Percentiles rank a stretch among this genome's conserved stretches.
These are phyloP conservation scores for Microbotryomycetes sp. DNA, from an alignment of 1,284 basidiomycete species.

Conservation along the genomic window DNA sequence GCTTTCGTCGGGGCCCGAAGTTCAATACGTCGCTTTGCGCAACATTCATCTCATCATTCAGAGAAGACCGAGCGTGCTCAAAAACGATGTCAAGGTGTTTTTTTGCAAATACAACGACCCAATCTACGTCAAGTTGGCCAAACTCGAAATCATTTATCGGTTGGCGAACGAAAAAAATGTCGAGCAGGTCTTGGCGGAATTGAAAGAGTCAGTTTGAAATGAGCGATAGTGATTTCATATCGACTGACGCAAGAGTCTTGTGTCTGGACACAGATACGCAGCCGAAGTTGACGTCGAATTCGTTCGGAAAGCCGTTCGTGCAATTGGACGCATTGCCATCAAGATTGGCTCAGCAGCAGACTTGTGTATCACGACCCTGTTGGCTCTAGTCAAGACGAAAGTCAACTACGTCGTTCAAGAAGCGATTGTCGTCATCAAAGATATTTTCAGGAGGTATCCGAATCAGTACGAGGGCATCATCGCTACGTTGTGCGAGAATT, in stretches of 20 bases:
- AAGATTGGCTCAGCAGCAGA: slow-evolving; percentile 89
- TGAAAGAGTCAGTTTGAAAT: slow-evolving; percentile 70
- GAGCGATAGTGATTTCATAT: neutral
- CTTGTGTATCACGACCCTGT: slow-evolving; percentile 77
- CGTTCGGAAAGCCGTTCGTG: slow-evolving; percentile 92
- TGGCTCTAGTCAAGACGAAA: slow-evolving; percentile 84
- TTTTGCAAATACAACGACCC: slow-evolving; percentile 99
- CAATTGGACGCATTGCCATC: slow-evolving; percentile 93
- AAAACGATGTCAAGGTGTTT: slow-evolving; percentile 97
- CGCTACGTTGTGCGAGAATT: slow-evolving; percentile 80
- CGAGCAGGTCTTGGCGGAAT: slow-evolving; percentile 81
- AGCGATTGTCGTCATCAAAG: slow-evolving; percentile 93
- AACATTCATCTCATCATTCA: slow-evolving; percentile 97
- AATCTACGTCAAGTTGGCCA: slow-evolving; percentile 96
- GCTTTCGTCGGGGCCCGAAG: slow-evolving; percentile 91
- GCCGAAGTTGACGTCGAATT: slow-evolving; percentile 98
- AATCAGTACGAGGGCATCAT: slow-evolving; percentile 95
- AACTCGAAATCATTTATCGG: slow-evolving; percentile 97
- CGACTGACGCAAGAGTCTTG: neutral
- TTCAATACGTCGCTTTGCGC: slow-evolving; percentile 94
- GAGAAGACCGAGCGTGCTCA: slow-evolving; percentile 80
- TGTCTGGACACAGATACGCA: slow-evolving; percentile 62
- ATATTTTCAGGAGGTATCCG: slow-evolving; percentile 95
- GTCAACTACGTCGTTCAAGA: slow-evolving; percentile 97
- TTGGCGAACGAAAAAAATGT: slow-evolving; percentile 86